Evolutionary conservation across 345 rosid species (phyloP), one percentile per base, ranked within the genome.

Genomic region (Salix udensis): DNA sequence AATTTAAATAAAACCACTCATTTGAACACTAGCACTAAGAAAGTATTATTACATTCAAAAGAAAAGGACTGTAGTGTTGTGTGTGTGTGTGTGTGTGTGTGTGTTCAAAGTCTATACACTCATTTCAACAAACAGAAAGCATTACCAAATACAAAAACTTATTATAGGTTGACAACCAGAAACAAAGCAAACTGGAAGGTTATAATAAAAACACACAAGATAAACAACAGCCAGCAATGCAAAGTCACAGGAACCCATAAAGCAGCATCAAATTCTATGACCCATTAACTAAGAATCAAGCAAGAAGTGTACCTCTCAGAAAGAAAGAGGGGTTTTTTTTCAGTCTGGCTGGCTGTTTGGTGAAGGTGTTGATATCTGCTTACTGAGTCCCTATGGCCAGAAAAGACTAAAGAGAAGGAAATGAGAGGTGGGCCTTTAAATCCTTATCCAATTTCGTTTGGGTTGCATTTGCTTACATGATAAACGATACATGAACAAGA

Each of bases 351-450:
- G 13, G 14, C 52, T 46, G 52, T 46, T 15, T 46, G 52, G 52
- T 46, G 52, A 46, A 46, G 18, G 16, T 46, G 18, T 46, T 13
- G 52, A 46, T 15, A 46, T 15, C 52, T 46, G 52, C 52, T 15
- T 13, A 46, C 14, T 46, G 5, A 46, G 52, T 40, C 37, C 37
- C 37, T 40, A 42, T 42, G 46, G 46, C 46, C 46, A 42, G 46
- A 10, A 42, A 42, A 58, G 62, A 64, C 37, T 39, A 64, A 24
- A 72, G 77, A 46, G 82, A 81, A 81, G 77, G 78, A 85, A 84
- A 87, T 64, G 86, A 84, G 85, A 77, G 88, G 88, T 67, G 76
- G 77, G 88, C 75, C 85, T 74, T 72, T 44, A 70, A 74, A 77
- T 78, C 83, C 87, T 87, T 89, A 87, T 86, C 92, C 75, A 42